Evolutionary conservation across 306 rosid genomes (phyloP).

Genomic region (Cicer judaicum): DNA sequence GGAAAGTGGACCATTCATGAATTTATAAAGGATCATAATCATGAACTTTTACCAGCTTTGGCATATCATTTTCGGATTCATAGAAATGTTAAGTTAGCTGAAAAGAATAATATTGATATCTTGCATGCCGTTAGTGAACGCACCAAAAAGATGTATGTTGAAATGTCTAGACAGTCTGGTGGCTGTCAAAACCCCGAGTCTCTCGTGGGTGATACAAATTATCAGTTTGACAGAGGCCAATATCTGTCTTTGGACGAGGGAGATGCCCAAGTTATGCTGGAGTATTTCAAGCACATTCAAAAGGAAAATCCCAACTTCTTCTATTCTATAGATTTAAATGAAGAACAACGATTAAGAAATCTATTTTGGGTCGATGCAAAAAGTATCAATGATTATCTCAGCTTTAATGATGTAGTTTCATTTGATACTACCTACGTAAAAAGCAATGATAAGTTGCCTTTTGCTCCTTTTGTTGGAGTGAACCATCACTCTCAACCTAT

Average conservation of each 20-base stretch:
- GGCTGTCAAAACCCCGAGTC: slow-evolving; percentile 57
- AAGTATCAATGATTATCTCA: slow-evolving; percentile 74
- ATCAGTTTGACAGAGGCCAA: slow-evolving; percentile 71
- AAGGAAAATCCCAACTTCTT: slow-evolving; percentile 82
- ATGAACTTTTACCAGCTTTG: slow-evolving; percentile 90
- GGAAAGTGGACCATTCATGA: slow-evolving; percentile 95
- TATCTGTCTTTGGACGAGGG: slow-evolving; percentile 84
- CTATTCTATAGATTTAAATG: slow-evolving; percentile 82
- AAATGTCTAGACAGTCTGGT: slow-evolving; percentile 85
- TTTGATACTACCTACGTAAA: slow-evolving; percentile 79
- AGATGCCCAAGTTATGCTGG: slow-evolving; percentile 82
- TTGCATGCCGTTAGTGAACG: slow-evolving; percentile 94
- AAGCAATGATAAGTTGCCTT: slow-evolving; percentile 80
- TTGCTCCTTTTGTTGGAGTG: slow-evolving; percentile 91
- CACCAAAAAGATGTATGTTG: slow-evolving; percentile 90
- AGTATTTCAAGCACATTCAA: slow-evolving; percentile 85
- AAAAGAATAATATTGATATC: slow-evolving; percentile 89
- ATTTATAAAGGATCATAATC: slow-evolving; percentile 92
- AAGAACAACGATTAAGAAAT: slow-evolving; percentile 86
- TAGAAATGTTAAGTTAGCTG: slow-evolving; percentile 90
- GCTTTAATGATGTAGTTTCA: slow-evolving; percentile 76
- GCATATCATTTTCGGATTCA: slow-evolving; percentile 95
- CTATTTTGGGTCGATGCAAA: slow-evolving; percentile 91
- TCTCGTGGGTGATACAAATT: slow-evolving; percentile 45
- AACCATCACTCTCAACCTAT: slow-evolving; percentile 90